Evolutionary conservation across 1,284 basidiomycete genomes (phyloP).

Genomic region (Mycosarcoma maydis): DNA sequence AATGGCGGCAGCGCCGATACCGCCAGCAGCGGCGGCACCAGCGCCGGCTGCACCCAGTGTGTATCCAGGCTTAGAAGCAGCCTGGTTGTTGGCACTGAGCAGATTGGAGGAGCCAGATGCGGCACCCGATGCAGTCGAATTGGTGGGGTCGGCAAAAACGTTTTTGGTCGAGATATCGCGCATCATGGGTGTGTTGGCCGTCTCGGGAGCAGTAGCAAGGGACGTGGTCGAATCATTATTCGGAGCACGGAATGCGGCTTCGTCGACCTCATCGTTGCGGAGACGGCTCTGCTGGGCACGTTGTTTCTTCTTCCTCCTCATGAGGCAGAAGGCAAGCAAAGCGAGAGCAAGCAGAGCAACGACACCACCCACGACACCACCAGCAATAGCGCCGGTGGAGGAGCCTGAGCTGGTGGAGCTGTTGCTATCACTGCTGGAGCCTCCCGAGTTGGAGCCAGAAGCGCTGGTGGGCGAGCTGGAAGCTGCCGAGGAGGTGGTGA

Average conservation of each 20-base stretch:
- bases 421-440: slow-evolving; percentile 1
- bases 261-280: slow-evolving; percentile 40
- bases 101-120: slow-evolving; percentile 24
- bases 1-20: slow-evolving; percentile 40
- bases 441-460: slow-evolving; percentile 2
- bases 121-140: slow-evolving; percentile 24
- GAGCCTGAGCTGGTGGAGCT: slow-evolving; percentile 18
- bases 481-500: slow-evolving; percentile 20
- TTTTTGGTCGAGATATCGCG: slow-evolving; percentile 46
- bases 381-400: slow-evolving; percentile 48
- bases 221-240: slow-evolving; percentile 50
- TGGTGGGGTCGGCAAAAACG: slow-evolving; percentile 43
- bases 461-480: slow-evolving; percentile 11
- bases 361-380: slow-evolving; percentile 49
- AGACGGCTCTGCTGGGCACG: slow-evolving; percentile 29
- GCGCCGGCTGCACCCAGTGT: slow-evolving; percentile 8
- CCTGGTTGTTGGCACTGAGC: slow-evolving; percentile 19
- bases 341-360: slow-evolving; percentile 24
- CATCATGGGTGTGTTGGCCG: slow-evolving; percentile 48
- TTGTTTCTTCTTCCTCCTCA: slow-evolving; percentile 35
- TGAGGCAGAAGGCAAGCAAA: slow-evolving; percentile 42
- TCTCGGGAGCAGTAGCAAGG: slow-evolving; percentile 44
- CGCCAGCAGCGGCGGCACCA: slow-evolving; percentile 14
- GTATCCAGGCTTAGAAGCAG: slow-evolving; percentile 5
- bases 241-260: slow-evolving; percentile 44